Percentiles rank a stretch among this genome's conserved stretches.
These are phyloP conservation scores for Picea mariana DNA, from an alignment of 83 land plant species.

Conservation along the genomic window DNA sequence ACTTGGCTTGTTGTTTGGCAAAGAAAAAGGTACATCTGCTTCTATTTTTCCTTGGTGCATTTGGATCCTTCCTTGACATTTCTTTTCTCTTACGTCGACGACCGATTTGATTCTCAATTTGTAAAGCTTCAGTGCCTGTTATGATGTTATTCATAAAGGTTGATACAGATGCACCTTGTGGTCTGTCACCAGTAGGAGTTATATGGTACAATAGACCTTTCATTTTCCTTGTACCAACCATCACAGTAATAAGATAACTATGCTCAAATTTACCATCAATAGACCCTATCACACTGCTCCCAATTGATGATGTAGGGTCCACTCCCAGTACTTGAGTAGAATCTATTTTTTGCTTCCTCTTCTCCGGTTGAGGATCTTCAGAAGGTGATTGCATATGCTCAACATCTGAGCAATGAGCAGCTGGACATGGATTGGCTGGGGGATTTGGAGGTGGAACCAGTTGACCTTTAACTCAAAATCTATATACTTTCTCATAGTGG, in stretches of 20 bases:
- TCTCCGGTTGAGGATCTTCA: not conserved
- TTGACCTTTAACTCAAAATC: not conserved
- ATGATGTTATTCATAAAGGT: too few species aligned
- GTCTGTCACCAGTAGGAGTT: too few species aligned
- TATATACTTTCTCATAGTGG: slow-evolving; percentile 22
- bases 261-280: too few species aligned
- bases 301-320: too few species aligned
- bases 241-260: too few species aligned
- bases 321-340: too few species aligned
- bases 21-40: slow-evolving; percentile 45
- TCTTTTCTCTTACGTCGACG: slow-evolving; percentile 11
- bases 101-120: not conserved
- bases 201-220: too few species aligned
- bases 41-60: slow-evolving; percentile 35
- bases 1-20: slow-evolving; percentile 30
- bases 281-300: too few species aligned
- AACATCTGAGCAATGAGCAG: not conserved
- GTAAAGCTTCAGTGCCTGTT: not conserved
- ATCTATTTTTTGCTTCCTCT: too few species aligned
- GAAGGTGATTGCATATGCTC: not conserved
- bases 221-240: too few species aligned
- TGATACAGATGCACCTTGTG: too few species aligned
- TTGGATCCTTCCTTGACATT: slow-evolving; percentile 27
- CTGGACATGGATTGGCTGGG: slow-evolving; percentile 6
- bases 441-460: slow-evolving; percentile 10